Percentiles rank a stretch among this genome's conserved stretches.
phyloP scores from a whole-genome alignment of 805 yeast species.

The Hanseniaspora singularis region DNA sequence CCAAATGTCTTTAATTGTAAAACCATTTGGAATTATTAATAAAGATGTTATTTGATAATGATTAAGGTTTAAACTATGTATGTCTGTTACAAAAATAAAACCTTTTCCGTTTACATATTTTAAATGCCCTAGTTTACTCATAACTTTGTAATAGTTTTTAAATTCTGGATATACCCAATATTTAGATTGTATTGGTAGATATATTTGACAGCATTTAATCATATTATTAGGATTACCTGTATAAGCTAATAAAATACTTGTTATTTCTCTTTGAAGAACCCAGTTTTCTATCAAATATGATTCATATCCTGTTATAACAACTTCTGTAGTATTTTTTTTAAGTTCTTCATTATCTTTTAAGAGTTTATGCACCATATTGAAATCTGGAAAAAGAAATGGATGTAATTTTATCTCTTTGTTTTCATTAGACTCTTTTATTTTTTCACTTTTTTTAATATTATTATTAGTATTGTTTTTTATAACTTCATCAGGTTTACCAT shows the following conservation, averaged over 20 bases:
- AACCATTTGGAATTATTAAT: constrained; percentile 54
- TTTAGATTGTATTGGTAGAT: constrained; percentile 31
- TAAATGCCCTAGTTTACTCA: constrained; percentile 41
- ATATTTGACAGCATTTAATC: constrained; percentile 49
- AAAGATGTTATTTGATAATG: constrained; percentile 46
- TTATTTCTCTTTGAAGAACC: constrained; percentile 60
- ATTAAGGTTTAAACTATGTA: constrained; percentile 52
- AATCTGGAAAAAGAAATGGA: constrained; percentile 16
- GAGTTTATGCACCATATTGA: constrained; percentile 6
- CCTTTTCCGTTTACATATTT: constrained; percentile 43
- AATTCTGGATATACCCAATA: constrained; percentile 33
- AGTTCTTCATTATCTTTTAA: neutral
- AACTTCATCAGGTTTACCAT: too few species aligned
- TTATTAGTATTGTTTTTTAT: neutral
- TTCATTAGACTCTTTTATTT: neutral
- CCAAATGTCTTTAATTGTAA: constrained; percentile 33
- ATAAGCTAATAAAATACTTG: constrained; percentile 62
- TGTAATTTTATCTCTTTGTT: neutral
- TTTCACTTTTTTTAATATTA: neutral
- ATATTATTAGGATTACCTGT: constrained; percentile 71
- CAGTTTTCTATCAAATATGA: constrained; percentile 90
- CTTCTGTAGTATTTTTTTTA: neutral
- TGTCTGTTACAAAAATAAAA: constrained; percentile 62
- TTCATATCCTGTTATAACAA: constrained; percentile 51
- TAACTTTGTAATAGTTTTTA: constrained; percentile 50